Evolutionary conservation across 1,139 yeast genomes (phyloP).

Genomic region (Pichia sp.): DNA sequence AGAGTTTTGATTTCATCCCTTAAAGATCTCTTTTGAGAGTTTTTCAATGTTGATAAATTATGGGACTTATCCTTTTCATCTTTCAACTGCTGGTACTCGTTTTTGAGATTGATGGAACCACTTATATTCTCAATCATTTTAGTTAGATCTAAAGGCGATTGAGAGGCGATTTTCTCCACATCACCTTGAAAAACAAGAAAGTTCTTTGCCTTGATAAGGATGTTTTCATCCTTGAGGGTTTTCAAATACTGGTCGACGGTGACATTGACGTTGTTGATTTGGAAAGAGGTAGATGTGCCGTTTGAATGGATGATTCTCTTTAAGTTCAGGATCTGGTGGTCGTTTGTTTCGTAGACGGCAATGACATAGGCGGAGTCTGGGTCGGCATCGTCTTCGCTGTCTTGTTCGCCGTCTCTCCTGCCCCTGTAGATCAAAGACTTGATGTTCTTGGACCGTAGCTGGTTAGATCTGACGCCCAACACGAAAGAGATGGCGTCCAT

Average conservation of each 20-base stretch:
- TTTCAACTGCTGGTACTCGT: conserved; percentile 61
- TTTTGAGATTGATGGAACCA: conserved; percentile 64
- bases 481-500: conserved; percentile 98
- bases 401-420: conserved; percentile 29
- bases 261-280: conserved; percentile 56
- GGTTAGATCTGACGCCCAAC: conserved; percentile 73
- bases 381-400: conserved; percentile 27
- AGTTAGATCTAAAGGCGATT: conserved; percentile 71
- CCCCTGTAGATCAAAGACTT: conserved; percentile 81
- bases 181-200: conserved; percentile 96
- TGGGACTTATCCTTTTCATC: conserved; percentile 64
- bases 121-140: conserved; percentile 73
- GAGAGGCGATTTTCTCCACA: conserved; percentile 89
- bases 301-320: conserved; percentile 48
- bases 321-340: conserved; percentile 46
- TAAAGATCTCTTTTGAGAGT: conserved; percentile 65
- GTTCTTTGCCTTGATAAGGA: conserved; percentile 82
- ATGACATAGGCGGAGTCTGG: conserved; percentile 72
- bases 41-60: conserved; percentile 57
- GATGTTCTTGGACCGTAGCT: conserved; percentile 67
- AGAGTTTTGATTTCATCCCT: conserved; percentile 76
- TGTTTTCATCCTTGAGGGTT: conserved; percentile 70
- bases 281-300: conserved; percentile 65
- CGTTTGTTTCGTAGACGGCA: conserved; percentile 63
- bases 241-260: conserved; percentile 60